Conservation (phyloP, 1,284 basidiomycete species). For the Trichosporon sp. region DNA sequence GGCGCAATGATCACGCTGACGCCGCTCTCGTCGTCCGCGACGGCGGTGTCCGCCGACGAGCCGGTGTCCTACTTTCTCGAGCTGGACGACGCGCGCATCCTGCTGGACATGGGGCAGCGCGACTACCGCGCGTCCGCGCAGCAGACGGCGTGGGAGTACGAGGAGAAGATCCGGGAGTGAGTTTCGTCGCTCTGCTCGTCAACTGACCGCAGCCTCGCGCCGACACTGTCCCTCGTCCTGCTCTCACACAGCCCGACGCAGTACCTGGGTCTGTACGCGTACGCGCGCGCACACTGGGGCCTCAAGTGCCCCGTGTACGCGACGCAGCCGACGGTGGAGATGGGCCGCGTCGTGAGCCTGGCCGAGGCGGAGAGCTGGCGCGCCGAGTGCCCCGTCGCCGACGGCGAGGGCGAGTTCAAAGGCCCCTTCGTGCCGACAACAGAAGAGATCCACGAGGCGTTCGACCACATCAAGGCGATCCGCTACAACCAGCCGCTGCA, state of each 20-base stretch:
- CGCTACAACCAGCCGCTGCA: slow-evolving; percentile 94
- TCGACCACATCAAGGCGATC: slow-evolving; percentile 84
- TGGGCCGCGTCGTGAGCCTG: slow-evolving; percentile 82
- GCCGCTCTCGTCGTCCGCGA: slow-evolving; percentile 77
- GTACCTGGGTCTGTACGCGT: slow-evolving; percentile 85
- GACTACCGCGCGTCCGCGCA: slow-evolving; percentile 40
- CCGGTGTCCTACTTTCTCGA: slow-evolving; percentile 71
- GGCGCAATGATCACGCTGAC: slow-evolving; percentile 80
- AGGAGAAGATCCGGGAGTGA: slow-evolving; percentile 49
- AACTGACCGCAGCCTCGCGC: slow-evolving; percentile 62
- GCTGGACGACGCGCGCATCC: slow-evolving; percentile 87
- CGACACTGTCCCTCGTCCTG: slow-evolving; percentile 56
- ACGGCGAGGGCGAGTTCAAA: slow-evolving; percentile 25
- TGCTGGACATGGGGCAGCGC: slow-evolving; percentile 79
- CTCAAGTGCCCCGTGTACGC: slow-evolving; percentile 91
- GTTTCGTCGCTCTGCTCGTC: slow-evolving; percentile 15
- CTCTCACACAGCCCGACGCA: slow-evolving; percentile 87
- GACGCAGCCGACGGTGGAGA: slow-evolving; percentile 91
- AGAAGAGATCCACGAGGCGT: slow-evolving; percentile 88
- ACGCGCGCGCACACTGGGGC: slow-evolving; percentile 80
- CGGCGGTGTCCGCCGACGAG: slow-evolving; percentile 57
- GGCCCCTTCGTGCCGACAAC: slow-evolving; percentile 57
- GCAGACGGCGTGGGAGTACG: slow-evolving; percentile 44
- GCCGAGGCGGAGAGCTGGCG: slow-evolving; percentile 77
- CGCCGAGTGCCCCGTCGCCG: slow-evolving; percentile 63